A percentile compares a stretch with the other conserved stretches of the same genome.
These are phyloP conservation scores for Kalaharituber pfeilii DNA, from an alignment of 2,329 filamentous ascomycete genomes.

Conservation along the genomic window DNA sequence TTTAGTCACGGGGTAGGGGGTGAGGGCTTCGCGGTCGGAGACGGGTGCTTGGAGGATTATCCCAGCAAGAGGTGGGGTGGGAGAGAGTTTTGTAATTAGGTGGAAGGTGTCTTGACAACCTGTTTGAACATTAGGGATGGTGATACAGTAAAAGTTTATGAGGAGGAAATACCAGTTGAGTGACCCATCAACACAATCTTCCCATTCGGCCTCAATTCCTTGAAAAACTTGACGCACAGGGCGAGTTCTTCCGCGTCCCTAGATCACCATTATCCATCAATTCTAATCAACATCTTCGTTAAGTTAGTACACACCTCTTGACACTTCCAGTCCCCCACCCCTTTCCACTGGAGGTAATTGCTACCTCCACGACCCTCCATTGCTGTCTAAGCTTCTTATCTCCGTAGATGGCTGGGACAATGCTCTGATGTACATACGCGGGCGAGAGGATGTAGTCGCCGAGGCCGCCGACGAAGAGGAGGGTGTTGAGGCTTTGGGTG, in stretches of 20 bases:
- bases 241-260: slow-evolving; percentile 35
- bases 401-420: not conserved
- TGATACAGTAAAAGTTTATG: not conserved
- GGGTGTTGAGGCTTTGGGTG: slow-evolving; percentile 34
- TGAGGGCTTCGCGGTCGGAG: slow-evolving; percentile 21
- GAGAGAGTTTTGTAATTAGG: slow-evolving; percentile 33
- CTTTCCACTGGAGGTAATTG: slow-evolving; percentile 9
- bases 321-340: slow-evolving; percentile 13
- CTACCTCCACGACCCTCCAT: slow-evolving; percentile 11
- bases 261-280: not conserved
- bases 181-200: slow-evolving; percentile 54
- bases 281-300: not conserved
- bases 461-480: slow-evolving; percentile 55
- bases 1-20: not conserved
- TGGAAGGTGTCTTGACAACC: slow-evolving; percentile 53
- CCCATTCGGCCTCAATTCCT: slow-evolving; percentile 22
- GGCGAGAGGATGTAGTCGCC: slow-evolving; percentile 51
- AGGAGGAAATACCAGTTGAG: slow-evolving; percentile 32
- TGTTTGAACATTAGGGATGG: not conserved
- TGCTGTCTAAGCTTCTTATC: not conserved
- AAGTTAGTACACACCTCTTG: slow-evolving; percentile 1
- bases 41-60: slow-evolving; percentile 58
- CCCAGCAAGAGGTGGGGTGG: slow-evolving; percentile 45
- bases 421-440: slow-evolving; percentile 29
- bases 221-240: slow-evolving; percentile 34